Evolutionary conservation across 441 rosid genomes (phyloP), one percentile per base, ranked within the genome.

Genomic region (Syzygium syzygioides): DNA sequence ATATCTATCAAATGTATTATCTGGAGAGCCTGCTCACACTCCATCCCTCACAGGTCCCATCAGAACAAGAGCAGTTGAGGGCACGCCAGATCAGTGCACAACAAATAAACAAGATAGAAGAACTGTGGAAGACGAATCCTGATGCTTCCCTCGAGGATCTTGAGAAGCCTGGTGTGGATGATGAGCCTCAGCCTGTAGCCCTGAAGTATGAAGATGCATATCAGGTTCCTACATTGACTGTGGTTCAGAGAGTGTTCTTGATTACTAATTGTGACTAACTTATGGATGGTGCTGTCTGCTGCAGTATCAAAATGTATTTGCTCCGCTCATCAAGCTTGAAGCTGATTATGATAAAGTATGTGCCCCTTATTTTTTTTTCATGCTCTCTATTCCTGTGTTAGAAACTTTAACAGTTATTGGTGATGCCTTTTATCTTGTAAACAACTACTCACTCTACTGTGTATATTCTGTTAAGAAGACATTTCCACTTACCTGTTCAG

Each of bases 261-360:
- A 79, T 87, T 88, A 17, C 79, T 66, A 54, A 54, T n/a, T 48
- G 37, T 85, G 28, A 45, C 80, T 59, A 32, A 55, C 62, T 85
- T 28, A 55, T 55, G 59, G 87, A 55, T 54, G 87, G 14, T 85
- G n/a, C 55, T 90, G 76, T 87, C 53, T 48, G 23, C 79, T 91
- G 95, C 98, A 98, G 99, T 98, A 97, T 94, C 99, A 97, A 97
- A 98, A 98, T 93, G 99, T 98, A 62, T 98, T 98, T 93, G 99
- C 99, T n/a, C 99, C 99, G 12, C 98, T 98, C 26, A 98, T 98
- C 87, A 98, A 98, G 95, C 99, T 97, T 68, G 99, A 98, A 94
- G 99, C 99, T 89, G 99, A 98, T 93, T 98, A 98, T 93, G 99
- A 97, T 94, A 97, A 98, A 92, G 99, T 98, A 91, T 89, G 94